A percentile compares a stretch with the other conserved stretches of the same genome.
These are phyloP conservation scores for Lasiosphaeria miniovina DNA, from an alignment of 495 filamentous ascomycete genomes.

Conservation along the genomic window DNA sequence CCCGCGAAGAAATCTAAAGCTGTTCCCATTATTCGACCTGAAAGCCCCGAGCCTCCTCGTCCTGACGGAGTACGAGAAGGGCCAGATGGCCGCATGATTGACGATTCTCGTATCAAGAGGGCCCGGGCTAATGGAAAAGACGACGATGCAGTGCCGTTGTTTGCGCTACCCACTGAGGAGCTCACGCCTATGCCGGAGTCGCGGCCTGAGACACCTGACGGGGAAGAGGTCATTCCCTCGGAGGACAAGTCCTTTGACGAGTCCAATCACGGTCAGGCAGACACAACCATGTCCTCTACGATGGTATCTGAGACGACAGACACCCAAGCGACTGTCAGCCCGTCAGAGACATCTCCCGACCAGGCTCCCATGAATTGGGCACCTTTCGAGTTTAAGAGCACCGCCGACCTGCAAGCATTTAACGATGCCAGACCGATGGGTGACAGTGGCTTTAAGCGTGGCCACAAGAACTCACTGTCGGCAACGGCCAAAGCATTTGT, in stretches of 20 bases:
- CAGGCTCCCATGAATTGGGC: constrained; percentile 38
- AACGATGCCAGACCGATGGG: constrained; percentile 41
- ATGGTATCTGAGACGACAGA: constrained; percentile 45
- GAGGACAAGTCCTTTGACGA: constrained; percentile 46
- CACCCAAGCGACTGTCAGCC: constrained; percentile 48
- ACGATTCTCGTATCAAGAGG: constrained; percentile 68
- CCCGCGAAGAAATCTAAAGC: constrained; percentile 71
- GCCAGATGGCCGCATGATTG: constrained; percentile 50
- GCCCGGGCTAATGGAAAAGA: constrained; percentile 57
- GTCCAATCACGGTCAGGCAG: constrained; percentile 36
- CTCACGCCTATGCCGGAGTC: constrained; percentile 23
- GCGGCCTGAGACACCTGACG: constrained; percentile 9
- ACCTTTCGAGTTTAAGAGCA: constrained; percentile 43
- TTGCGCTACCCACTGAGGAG: constrained; percentile 51
- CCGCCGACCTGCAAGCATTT: constrained; percentile 38
- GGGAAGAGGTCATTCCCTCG: constrained; percentile 26
- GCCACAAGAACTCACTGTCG: constrained; percentile 60
- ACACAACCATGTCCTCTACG: constrained; percentile 45
- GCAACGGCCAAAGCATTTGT: constrained; percentile 66
- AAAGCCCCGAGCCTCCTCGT: constrained; percentile 36
- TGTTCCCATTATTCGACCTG: constrained; percentile 73
- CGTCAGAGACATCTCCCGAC: constrained; percentile 40
- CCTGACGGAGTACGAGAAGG: constrained; percentile 44
- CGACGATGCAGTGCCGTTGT: constrained; percentile 65
- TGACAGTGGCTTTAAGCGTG: constrained; percentile 36